phyloP scores from a whole-genome alignment of 2,329 filamentous ascomycete species.

The Monilinia laxa region DNA sequence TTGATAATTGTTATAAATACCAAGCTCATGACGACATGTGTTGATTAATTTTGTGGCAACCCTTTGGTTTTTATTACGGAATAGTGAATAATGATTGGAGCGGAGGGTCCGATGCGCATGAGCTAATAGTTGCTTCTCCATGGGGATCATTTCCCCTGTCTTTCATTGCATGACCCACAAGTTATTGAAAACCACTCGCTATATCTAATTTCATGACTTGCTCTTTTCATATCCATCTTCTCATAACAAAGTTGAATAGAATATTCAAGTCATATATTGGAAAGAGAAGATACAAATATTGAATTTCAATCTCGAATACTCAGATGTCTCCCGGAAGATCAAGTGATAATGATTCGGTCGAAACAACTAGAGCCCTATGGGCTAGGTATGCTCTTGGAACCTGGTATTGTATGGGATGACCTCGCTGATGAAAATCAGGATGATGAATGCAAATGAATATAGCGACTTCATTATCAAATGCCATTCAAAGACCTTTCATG shows the following conservation, averaged over 20 bases:
- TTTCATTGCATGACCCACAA: neutral
- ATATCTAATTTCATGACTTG: neutral
- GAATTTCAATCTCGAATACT: neutral
- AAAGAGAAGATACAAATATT: neutral
- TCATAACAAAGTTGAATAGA: neutral
- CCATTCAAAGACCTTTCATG: constrained; percentile 26
- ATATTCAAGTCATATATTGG: neutral
- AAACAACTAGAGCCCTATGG: neutral
- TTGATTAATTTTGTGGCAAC: constrained; percentile 6
- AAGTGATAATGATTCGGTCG: neutral
- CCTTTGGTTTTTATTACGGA: constrained; percentile 7
- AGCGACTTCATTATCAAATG: constrained; percentile 30
- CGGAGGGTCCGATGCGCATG: neutral
- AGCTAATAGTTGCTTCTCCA: constrained; percentile 13
- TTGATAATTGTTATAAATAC: constrained; percentile 13
- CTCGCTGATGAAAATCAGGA: neutral
- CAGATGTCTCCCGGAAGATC: neutral
- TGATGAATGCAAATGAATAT: constrained; percentile 23
- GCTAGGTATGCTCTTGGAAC: neutral
- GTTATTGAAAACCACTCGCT: neutral
- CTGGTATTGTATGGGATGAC: neutral
- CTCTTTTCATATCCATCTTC: neutral
- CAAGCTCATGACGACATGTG: constrained; percentile 6
- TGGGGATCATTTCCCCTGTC: constrained; percentile 7
- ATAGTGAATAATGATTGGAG: constrained; percentile 10